Evolutionary conservation across 345 rosid species (phyloP).

Genomic region (Pelargonium nanum): DNA sequence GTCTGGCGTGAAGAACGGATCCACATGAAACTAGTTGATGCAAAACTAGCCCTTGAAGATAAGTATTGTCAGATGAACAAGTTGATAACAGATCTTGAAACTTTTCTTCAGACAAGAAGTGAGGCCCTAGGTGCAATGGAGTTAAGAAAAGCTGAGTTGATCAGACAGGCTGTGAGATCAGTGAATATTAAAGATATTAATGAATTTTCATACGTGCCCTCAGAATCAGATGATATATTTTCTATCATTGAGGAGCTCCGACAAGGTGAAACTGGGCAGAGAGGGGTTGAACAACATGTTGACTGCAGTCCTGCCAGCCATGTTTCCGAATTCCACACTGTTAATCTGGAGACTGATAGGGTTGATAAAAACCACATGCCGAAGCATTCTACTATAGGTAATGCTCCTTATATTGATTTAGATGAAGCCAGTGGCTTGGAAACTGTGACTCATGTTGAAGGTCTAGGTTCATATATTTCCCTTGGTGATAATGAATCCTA

Average conservation of each 20-base stretch:
- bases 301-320: constrained; percentile 37
- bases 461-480: constrained; percentile 65
- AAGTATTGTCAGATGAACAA: constrained; percentile 51
- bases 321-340: constrained; percentile 36
- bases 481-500: constrained; percentile 50
- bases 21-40: constrained; percentile 84
- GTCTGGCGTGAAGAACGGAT: constrained; percentile 97
- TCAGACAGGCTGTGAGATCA: constrained; percentile 41
- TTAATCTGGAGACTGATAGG: constrained; percentile 37
- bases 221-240: constrained; percentile 53
- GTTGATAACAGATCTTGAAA: constrained; percentile 52
- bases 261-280: constrained; percentile 24
- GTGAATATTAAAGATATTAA: constrained; percentile 37
- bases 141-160: constrained; percentile 35
- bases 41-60: constrained; percentile 49
- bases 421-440: constrained; percentile 96
- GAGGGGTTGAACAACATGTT: constrained; percentile 30
- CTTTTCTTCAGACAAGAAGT: constrained; percentile 34
- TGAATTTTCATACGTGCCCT: constrained; percentile 55
- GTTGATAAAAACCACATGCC: constrained; percentile 19
- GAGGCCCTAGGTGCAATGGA: constrained; percentile 26
- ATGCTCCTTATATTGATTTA: constrained; percentile 33
- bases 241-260: constrained; percentile 55
- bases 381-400: constrained; percentile 29
- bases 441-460: constrained; percentile 78